These are phyloP conservation scores for Magnusiomyces paraingens DNA, from an alignment of 1,139 yeast species.

Conservation along the genomic window DNA sequence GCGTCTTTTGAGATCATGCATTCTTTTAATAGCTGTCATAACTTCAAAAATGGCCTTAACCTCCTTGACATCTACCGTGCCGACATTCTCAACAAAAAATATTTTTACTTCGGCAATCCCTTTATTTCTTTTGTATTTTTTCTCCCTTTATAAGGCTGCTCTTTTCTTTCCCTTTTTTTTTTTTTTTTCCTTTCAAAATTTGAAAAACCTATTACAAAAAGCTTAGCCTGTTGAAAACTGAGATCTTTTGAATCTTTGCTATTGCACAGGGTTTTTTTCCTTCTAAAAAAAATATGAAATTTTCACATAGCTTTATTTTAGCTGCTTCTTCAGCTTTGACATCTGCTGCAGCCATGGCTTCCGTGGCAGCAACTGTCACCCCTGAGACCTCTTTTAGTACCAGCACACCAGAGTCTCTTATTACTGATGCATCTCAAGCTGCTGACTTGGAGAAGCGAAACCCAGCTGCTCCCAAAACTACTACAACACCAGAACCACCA, in stretches of 20 bases:
- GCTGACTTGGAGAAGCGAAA: slow-evolving; percentile 9
- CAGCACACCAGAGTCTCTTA: background rate
- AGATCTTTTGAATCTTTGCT: background rate
- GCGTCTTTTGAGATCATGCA: too few species aligned
- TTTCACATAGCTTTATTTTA: slow-evolving; percentile 1
- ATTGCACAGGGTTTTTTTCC: background rate
- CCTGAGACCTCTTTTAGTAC: slow-evolving; percentile 2
- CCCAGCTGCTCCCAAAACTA: slow-evolving; percentile 18
- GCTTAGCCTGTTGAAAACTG: too few species aligned
- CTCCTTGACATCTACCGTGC: too few species aligned
- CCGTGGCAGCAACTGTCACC: slow-evolving; percentile 7
- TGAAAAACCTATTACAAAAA: too few species aligned
- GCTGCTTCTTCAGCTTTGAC: slow-evolving; percentile 5
- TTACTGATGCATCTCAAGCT: slow-evolving; percentile 1
- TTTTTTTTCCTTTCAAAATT: background rate
- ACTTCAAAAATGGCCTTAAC: too few species aligned
- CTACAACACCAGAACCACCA: slow-evolving; percentile 35
- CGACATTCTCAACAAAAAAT: background rate
- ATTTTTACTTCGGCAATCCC: background rate
- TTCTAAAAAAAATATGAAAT: slow-evolving; percentile 1
- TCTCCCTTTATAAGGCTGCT: background rate
- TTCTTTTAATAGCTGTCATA: too few species aligned
- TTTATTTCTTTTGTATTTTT: background rate
- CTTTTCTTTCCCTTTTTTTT: background rate
- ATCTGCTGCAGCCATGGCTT: slow-evolving; percentile 10